These are phyloP conservation scores for Boletus reticuloceps DNA, from an alignment of 768 basidiomycete species.

Conservation along the genomic window DNA sequence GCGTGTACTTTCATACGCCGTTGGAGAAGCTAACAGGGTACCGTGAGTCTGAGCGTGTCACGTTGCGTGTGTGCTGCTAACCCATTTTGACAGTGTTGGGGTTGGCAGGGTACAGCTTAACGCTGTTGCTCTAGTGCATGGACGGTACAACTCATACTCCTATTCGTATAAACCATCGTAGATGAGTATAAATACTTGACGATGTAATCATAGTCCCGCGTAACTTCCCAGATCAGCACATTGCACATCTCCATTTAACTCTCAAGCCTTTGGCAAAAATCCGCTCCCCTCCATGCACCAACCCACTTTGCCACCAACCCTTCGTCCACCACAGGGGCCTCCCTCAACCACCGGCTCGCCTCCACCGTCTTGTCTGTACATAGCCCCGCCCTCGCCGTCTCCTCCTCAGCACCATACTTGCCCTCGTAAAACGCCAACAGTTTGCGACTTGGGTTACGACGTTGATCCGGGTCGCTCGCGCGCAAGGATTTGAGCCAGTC, in stretches of 20 bases:
- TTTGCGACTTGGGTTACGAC: constrained; percentile 25
- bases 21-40: constrained; percentile 86
- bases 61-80: neutral
- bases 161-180: neutral
- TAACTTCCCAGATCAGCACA: no score
- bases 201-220: neutral
- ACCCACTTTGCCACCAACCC: constrained; percentile 43
- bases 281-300: constrained; percentile 38
- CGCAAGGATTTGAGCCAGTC: constrained; percentile 25
- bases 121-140: constrained; percentile 16
- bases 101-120: constrained; percentile 34
- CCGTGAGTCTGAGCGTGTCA: constrained; percentile 48
- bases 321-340: constrained; percentile 12
- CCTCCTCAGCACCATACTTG: constrained; percentile 20
- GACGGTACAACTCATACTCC: neutral
- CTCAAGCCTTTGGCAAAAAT: constrained; percentile 26
- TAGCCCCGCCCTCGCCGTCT: constrained; percentile 6
- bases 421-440: constrained; percentile 24
- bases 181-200: neutral
- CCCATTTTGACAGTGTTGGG: constrained; percentile 34
- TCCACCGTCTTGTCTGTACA: constrained; percentile 7
- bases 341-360: constrained; percentile 17
- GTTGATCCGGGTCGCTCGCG: constrained; percentile 22
- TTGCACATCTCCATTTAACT: no score
- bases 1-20: constrained; percentile 88